Evolutionary conservation across 352 stramenopile species (phyloP).

Genomic region (Phytophthora capsici): DNA sequence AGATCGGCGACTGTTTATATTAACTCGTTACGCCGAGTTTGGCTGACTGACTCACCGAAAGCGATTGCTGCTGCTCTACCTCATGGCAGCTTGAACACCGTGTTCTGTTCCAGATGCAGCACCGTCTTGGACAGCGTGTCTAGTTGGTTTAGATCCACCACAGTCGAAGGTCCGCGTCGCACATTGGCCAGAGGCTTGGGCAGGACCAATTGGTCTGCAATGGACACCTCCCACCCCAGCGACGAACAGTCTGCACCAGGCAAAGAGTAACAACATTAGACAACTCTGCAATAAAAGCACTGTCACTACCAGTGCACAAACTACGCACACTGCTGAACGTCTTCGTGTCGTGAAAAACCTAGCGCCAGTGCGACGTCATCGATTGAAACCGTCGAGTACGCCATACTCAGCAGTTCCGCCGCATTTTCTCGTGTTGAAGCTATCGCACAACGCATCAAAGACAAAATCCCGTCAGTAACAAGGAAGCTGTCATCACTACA

Average conservation of each 20-base stretch:
- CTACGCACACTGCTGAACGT: conserved; percentile 55
- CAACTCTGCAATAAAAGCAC: too few relatives aligned
- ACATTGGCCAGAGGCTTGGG: conserved; percentile 49
- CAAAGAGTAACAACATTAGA: background rate
- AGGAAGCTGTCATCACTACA: background rate
- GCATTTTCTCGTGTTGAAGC: conserved; percentile 58
- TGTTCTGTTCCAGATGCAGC: conserved; percentile 79
- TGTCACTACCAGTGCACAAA: background rate
- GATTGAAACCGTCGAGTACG: conserved; percentile 70
- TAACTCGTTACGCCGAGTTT: conserved; percentile 3
- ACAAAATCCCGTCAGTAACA: background rate
- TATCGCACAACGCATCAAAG: conserved; percentile 22
- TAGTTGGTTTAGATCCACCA: conserved; percentile 60
- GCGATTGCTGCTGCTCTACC: background rate
- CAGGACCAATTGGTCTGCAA: conserved; percentile 43
- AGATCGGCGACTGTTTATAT: conserved; percentile 35
- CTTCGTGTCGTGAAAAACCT: conserved; percentile 55
- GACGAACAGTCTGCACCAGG: conserved; percentile 50
- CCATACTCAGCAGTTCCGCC: conserved; percentile 60
- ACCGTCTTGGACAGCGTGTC: conserved; percentile 71
- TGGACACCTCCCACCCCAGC: conserved; percentile 54
- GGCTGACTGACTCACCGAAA: background rate
- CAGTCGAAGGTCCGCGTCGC: conserved; percentile 21
- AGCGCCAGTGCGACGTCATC: conserved; percentile 50
- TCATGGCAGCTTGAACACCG: conserved; percentile 63